Base-by-base conservation (phyloP, 768 basidiomycete species). In the Suillus placidus region DNA sequence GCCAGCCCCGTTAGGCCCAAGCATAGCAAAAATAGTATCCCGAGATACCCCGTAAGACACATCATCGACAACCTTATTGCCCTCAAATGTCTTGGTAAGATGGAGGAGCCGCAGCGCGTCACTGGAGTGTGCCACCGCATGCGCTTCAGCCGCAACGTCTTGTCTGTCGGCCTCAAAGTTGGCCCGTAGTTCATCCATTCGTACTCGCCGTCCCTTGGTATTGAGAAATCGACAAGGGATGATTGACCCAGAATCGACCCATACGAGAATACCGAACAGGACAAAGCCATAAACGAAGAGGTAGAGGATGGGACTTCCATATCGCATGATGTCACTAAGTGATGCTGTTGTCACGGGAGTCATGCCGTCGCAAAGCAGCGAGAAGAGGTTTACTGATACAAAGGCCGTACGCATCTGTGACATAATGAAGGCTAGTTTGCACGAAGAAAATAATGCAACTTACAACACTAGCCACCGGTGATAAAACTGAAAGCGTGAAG, bases 1-100 rank as follows among this genome's bases (percentile, higher is more conserved):
- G 0, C 92, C 92, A 9, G 91, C 92, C 8, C 92, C 92, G 68
- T 93, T 94, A 1, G 92, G 92, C 2, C 92, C 92, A 18, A 94
- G 80, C 67, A 93, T 75, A 4, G 88, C 90, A 68, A 92, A 91
- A 20, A 90, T 80, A 57, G 87, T 88, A 55, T 90, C 83, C 47
- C 76, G 77, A 1, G 85, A 76, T 34, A 92, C 87, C 0, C 87
- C 87, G 69, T 93, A 85, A 67, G 85, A 88, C 45, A 93, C 88
- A 69, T 91, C 83, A 69, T 93, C 88, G 0, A 94, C 90, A 0
- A 89, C 92, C 34, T 78, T 82, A 49, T 84, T 83, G 16, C 76
- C 74, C 12, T 78, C 78, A 66, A 85, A 94, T 1, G 84, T 73
- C 74, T 92, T 93, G 13, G 85, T 84, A 20, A 93, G 80, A 60